phyloP scores from a whole-genome alignment of 495 filamentous ascomycete species.

The Cercophora sp. region DNA sequence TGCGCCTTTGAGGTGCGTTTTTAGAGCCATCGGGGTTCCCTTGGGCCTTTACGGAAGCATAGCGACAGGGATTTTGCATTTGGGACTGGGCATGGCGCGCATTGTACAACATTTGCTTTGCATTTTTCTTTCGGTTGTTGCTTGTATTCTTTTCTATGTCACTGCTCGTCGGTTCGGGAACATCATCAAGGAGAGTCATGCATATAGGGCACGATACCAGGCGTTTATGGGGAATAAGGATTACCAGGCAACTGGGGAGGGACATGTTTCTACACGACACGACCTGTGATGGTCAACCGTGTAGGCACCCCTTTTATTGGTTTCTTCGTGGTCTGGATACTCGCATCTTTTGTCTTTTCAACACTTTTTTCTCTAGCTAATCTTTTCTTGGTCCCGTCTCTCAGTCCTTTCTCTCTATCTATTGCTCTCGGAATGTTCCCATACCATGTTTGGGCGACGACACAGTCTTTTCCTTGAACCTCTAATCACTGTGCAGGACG shows the following conservation, averaged over 20 bases:
- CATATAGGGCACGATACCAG: constrained; percentile 30
- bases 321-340: constrained; percentile 1
- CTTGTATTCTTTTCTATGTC: constrained; percentile 1
- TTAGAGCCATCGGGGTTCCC: not conserved
- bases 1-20: not conserved
- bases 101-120: constrained; percentile 16
- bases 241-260: constrained; percentile 25
- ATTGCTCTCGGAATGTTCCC: not conserved
- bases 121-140: constrained; percentile 4
- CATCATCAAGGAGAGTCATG: constrained; percentile 14
- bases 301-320: constrained; percentile 8
- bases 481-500: constrained; percentile 4
- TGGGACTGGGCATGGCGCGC: constrained; percentile 13
- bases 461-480: not conserved
- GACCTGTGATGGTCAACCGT: not conserved
- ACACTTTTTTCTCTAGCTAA: not conserved
- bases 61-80: constrained; percentile 20
- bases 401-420: not conserved
- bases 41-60: constrained; percentile 17
- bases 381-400: not conserved
- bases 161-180: not conserved
- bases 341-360: not conserved
- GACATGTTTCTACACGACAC: not conserved
- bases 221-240: constrained; percentile 22
- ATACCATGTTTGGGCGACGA: not conserved